Base-by-base conservation (phyloP, 495 filamentous ascomycete species). In the Darksidea phi region DNA sequence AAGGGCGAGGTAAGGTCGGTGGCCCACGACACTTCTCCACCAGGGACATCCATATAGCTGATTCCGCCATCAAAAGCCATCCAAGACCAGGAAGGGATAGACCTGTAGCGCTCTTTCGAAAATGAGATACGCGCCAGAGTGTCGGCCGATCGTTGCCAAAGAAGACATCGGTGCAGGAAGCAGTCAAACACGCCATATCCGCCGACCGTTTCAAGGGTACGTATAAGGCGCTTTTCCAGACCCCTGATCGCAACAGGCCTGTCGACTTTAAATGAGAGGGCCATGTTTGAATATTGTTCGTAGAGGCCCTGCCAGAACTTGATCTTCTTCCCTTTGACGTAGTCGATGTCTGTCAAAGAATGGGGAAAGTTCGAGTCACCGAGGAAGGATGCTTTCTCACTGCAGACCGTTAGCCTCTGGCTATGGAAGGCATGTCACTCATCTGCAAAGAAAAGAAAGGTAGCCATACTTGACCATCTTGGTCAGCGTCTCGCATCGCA, bases 321-420 rank as follows among this genome's bases (percentile, higher is more conserved):
- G 28, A 73, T 71, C 54, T 64, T 70, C 34, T 59, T 59, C 10
- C 63, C 36, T 18, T 58, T 45, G 1, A 37, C 42, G n/a, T n/a
- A n/a, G n/a, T n/a, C n/a, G n/a, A n/a, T n/a, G 13, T 41, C 18
- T 4, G 10, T 5, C 20, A 59, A 48, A 6, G 54, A 57, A 13
- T 70, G 48, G 0, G 77, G 76, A 45, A 77, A 77, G 42, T 71
- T 56, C 0, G 75, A 54, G 45, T 77, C 75, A 0, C 70, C 72
- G 1, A 76, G 64, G 43, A 76, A 74, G 1, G 59, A 55, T 24
- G 72, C 63, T 7, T 68, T 66, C 10, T 58, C 49, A 53, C 73
- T 76, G 23, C 20, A n/a, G 47, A 26, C 6, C 59, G 57, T 26
- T 45, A 49, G 41, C 5, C n/a, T 17, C 20, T 12, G 4, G n/a